Evolutionary conservation across 768 basidiomycete species (phyloP).

Genomic region (Kondoa malvinella): DNA sequence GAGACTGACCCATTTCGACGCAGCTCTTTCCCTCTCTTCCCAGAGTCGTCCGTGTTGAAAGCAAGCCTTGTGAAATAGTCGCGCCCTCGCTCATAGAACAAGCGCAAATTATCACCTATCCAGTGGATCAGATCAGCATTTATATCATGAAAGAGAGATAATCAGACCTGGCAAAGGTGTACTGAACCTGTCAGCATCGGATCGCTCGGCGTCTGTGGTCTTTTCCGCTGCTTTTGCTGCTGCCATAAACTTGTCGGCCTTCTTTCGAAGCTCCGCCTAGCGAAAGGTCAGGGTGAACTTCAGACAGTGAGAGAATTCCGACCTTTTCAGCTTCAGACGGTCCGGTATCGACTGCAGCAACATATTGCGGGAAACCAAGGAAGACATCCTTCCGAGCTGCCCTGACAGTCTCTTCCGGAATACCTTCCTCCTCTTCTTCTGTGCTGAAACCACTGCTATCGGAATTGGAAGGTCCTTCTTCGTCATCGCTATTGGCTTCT

Average conservation of each 20-base stretch:
- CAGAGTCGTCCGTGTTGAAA: slow-evolving; percentile 33
- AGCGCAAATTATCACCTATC: slow-evolving; percentile 65
- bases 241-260: slow-evolving; percentile 46
- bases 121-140: no score
- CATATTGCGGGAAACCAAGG: not conserved
- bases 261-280: slow-evolving; percentile 34
- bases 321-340: slow-evolving; percentile 21
- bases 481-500: slow-evolving; percentile 42
- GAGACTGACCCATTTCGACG: slow-evolving; percentile 44
- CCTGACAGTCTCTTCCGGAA: slow-evolving; percentile 28
- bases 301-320: slow-evolving; percentile 5
- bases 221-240: slow-evolving; percentile 36
- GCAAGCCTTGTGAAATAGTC: slow-evolving; percentile 69
- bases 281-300: not conserved
- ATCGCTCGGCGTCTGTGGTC: slow-evolving; percentile 36
- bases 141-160: no score
- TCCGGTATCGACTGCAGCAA: not conserved
- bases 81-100: slow-evolving; percentile 60
- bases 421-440: slow-evolving; percentile 28
- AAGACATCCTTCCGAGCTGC: slow-evolving; percentile 9
- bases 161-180: slow-evolving; percentile 71
- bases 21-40: slow-evolving; percentile 58
- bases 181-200: slow-evolving; percentile 53
- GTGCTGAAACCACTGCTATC: slow-evolving; percentile 26
- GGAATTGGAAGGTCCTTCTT: slow-evolving; percentile 21